phyloP scores from a whole-genome alignment of 352 stramenopile genomes.

The Phytophthora sp. region DNA sequence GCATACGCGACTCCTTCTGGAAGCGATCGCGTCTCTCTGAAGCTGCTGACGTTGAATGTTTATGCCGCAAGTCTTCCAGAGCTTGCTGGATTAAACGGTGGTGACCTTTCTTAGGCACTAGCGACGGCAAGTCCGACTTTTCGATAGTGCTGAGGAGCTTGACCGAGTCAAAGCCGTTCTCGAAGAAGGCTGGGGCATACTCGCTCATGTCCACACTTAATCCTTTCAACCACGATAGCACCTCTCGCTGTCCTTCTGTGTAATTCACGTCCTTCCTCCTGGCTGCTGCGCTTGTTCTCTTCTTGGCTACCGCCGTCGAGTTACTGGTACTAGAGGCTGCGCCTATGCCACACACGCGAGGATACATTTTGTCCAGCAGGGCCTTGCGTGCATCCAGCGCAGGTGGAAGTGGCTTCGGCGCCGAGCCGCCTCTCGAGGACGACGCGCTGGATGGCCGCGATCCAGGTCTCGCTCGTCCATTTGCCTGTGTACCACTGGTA shows the following conservation, averaged over 20 bases:
- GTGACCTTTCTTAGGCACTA: constrained; percentile 87
- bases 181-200: constrained; percentile 85
- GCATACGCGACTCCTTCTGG: constrained; percentile 32
- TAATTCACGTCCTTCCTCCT: constrained; percentile 61
- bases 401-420: constrained; percentile 20
- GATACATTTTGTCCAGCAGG: constrained; percentile 83
- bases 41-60: constrained; percentile 63
- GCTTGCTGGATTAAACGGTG: constrained; percentile 85
- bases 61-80: constrained; percentile 74
- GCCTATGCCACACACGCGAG: constrained; percentile 69
- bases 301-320: constrained; percentile 34
- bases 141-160: constrained; percentile 84
- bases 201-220: constrained; percentile 86
- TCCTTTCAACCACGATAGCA: constrained; percentile 74
- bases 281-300: constrained; percentile 29
- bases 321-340: constrained; percentile 26
- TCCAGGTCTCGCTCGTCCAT: constrained; percentile 19
- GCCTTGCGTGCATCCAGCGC: constrained; percentile 56
- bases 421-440: constrained; percentile 22
- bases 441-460: constrained; percentile 36
- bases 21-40: constrained; percentile 41
- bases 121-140: constrained; percentile 62
- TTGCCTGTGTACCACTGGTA: constrained; percentile 20
- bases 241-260: constrained; percentile 76
- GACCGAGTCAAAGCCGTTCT: constrained; percentile 89